These are phyloP conservation scores for Pelargonium nanum DNA, from an alignment of 345 rosid genomes.

Conservation along the genomic window DNA sequence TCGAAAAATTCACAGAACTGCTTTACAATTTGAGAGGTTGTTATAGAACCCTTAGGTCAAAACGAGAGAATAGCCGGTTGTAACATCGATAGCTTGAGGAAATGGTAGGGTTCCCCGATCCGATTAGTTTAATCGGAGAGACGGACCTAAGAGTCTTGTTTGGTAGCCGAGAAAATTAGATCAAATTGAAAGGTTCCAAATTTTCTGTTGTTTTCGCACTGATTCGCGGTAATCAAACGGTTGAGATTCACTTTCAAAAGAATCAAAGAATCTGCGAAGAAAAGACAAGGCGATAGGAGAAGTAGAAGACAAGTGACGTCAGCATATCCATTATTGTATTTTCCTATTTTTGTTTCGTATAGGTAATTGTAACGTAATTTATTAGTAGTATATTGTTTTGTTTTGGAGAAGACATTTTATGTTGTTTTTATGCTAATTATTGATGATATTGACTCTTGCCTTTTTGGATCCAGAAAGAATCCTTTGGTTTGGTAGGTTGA, in stretches of 20 bases:
- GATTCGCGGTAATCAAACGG: constrained; percentile 3
- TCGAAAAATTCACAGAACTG: neutral
- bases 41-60: constrained; percentile 25
- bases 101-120: constrained; percentile 3
- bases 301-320: neutral
- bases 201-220: constrained; percentile 2
- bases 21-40: constrained; percentile 11
- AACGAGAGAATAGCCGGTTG: constrained; percentile 23
- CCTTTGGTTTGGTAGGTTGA: neutral
- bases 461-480: neutral
- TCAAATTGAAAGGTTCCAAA: constrained; percentile 6
- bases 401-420: neutral
- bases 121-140: neutral
- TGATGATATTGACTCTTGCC: neutral
- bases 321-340: neutral
- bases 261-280: neutral
- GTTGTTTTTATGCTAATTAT: neutral
- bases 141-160: neutral
- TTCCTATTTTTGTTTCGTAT: neutral
- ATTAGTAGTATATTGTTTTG: no score
- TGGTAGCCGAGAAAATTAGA: constrained; percentile 14
- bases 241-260: neutral
- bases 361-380: neutral
- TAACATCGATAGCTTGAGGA: constrained; percentile 14
- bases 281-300: neutral